Conservation (phyloP, 495 filamentous ascomycete genomes). For the Penicillium tannophilum region DNA sequence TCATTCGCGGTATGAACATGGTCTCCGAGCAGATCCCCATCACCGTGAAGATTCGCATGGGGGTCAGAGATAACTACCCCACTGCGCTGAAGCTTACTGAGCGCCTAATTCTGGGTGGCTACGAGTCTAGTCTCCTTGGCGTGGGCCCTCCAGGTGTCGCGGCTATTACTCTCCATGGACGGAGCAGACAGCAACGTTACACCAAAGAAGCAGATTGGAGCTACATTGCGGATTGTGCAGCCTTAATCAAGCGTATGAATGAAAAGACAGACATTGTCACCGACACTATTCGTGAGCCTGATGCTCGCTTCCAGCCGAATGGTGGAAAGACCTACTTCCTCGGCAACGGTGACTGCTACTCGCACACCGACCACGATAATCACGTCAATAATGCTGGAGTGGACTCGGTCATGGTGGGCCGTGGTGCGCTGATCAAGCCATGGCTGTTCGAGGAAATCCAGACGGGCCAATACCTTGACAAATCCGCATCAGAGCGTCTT, state of each 20-base stretch:
- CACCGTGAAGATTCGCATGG: constrained; percentile 92
- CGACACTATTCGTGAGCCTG: constrained; percentile 78
- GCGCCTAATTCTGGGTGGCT: constrained; percentile 76
- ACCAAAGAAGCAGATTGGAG: constrained; percentile 85
- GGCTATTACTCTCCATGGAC: constrained; percentile 90
- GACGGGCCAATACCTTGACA: constrained; percentile 90
- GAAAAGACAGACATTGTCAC: constrained; percentile 58
- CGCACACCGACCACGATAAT: constrained; percentile 81
- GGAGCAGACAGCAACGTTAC: constrained; percentile 92
- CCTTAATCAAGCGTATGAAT: constrained; percentile 78
- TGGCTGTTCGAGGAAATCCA: constrained; percentile 98
- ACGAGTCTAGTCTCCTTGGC: constrained; percentile 60
- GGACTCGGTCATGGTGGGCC: constrained; percentile 87
- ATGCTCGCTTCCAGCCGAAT: constrained; percentile 63
- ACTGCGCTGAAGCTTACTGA: constrained; percentile 80
- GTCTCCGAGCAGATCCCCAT: constrained; percentile 87
- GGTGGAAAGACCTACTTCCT: constrained; percentile 79
- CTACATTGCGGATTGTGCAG: constrained; percentile 88
- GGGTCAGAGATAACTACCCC: constrained; percentile 75
- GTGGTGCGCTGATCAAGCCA: constrained; percentile 91
- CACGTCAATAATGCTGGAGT: constrained; percentile 77
- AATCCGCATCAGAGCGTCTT: constrained; percentile 83
- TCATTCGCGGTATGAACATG: constrained; percentile 90
- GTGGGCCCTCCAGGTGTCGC: constrained; percentile 78
- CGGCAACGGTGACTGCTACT: constrained; percentile 95